Evolutionary conservation across 2,329 filamentous ascomycete species (phyloP).

Genomic region (Sordariomycetes sp.): DNA sequence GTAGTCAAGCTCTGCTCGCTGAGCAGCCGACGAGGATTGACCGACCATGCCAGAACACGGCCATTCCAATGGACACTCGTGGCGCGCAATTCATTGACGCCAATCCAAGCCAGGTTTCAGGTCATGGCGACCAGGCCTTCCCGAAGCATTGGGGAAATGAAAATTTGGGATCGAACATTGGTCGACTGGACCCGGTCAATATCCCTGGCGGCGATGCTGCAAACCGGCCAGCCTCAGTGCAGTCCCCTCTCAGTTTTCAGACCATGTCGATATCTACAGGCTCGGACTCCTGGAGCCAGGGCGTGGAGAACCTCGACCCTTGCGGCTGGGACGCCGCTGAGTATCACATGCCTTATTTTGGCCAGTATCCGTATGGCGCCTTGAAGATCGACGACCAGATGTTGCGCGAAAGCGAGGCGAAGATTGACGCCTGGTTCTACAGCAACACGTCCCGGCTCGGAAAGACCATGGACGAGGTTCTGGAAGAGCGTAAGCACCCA

Average conservation of each 20-base stretch:
- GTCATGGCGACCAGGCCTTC: not conserved
- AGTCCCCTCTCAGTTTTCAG: not conserved
- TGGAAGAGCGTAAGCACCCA: not conserved
- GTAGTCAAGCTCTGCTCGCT: not conserved
- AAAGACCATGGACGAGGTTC: not conserved
- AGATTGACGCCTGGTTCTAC: conserved; percentile 2
- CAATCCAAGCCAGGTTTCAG: not conserved
- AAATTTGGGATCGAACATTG: not conserved
- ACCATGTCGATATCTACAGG: not conserved
- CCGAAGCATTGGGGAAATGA: not conserved
- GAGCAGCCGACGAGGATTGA: not conserved
- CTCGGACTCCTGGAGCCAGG: not conserved
- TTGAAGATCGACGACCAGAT: not conserved
- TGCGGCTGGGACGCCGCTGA: not conserved
- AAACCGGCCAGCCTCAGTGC: not conserved
- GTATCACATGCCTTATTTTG: not conserved
- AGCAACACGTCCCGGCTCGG: conserved; percentile 1
- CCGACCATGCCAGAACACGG: not conserved
- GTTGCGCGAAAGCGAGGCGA: not conserved
- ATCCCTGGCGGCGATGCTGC: not conserved
- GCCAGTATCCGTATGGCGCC: not conserved
- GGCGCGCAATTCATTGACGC: not conserved
- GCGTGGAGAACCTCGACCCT: not conserved
- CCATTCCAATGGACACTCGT: not conserved
- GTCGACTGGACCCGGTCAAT: not conserved